Percentiles rank a stretch among this genome's conserved stretches.
Conservation (phyloP, 345 rosid genomes). For the Ceriops zippeliana region DNA sequence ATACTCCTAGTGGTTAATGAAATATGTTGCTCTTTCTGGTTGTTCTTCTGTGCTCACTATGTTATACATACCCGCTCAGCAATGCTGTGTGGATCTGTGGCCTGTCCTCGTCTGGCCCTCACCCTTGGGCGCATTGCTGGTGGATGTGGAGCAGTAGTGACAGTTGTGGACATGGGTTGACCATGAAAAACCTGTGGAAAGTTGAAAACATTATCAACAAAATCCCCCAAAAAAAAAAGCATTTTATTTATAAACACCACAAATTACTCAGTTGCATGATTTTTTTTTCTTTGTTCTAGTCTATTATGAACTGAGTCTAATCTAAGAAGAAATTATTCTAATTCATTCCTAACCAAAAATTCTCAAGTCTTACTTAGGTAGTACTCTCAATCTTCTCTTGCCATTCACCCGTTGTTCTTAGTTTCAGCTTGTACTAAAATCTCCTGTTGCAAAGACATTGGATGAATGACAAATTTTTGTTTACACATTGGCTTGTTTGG, state of each 20-base stretch:
- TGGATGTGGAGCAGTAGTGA: conserved; percentile 78
- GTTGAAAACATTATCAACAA: conserved; percentile 13
- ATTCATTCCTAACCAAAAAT: too few relatives aligned
- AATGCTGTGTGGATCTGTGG: conserved; percentile 99
- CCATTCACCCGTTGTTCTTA: too few relatives aligned
- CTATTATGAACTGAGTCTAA: too few relatives aligned
- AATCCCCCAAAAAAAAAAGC: too few relatives aligned
- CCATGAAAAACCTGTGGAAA: conserved; percentile 77
- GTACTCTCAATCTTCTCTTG: too few relatives aligned
- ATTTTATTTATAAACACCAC: neutral
- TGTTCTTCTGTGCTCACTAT: neutral
- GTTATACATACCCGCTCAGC: conserved; percentile 81
- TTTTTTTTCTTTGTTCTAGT: too few relatives aligned
- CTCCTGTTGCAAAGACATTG: neutral
- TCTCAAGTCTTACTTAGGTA: too few relatives aligned
- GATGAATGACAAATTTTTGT: neutral
- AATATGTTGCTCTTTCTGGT: neutral
- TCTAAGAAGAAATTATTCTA: too few relatives aligned
- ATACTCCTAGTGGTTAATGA: neutral
- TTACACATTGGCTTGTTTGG: neutral
- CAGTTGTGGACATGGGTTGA: conserved; percentile 69
- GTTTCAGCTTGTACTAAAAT: neutral
- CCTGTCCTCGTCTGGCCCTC: conserved; percentile 98
- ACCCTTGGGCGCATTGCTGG: conserved; percentile 94
- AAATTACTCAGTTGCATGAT: neutral